A percentile compares a stretch with the other conserved stretches of the same genome.
phyloP scores from a whole-genome alignment of 2,329 filamentous ascomycete species.

The Ceratocystis cacaofunesta region DNA sequence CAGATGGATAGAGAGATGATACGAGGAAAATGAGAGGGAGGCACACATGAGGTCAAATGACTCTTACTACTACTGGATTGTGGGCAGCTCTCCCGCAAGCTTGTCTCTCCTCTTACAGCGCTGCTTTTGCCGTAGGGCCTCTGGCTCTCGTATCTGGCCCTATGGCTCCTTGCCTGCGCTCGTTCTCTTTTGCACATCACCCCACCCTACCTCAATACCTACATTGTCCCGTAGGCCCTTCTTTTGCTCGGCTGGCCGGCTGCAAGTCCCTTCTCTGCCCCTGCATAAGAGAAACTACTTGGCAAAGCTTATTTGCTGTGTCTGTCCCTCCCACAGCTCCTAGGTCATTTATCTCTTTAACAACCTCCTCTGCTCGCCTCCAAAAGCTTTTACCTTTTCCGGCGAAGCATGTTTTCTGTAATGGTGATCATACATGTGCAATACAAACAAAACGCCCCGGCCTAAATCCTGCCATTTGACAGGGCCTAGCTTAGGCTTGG shows the following conservation, averaged over 20 bases:
- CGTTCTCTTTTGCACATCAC: neutral
- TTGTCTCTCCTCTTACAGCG: too few species aligned
- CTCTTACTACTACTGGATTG: too few species aligned
- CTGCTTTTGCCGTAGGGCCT: too few species aligned
- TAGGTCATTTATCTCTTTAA: neutral
- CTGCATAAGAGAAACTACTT: conserved; percentile 5
- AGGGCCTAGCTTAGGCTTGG: neutral
- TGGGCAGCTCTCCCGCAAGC: too few species aligned
- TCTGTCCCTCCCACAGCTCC: neutral
- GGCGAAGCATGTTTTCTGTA: neutral
- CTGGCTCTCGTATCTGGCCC: too few species aligned
- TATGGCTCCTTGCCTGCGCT: too few species aligned
- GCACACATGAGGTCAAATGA: too few species aligned
- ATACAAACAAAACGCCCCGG: neutral
- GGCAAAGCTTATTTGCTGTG: neutral
- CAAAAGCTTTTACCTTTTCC: neutral
- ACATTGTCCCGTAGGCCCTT: neutral
- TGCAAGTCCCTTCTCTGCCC: neutral
- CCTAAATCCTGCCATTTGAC: neutral
- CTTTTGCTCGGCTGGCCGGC: neutral
- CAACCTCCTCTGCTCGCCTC: neutral
- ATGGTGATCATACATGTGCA: conserved; percentile 15
- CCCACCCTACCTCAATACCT: neutral
- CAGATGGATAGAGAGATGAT: too few species aligned
- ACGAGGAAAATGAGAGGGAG: too few species aligned